These are phyloP conservation scores for Datura wrightii DNA, from an alignment of 257 asterid genomes.

Conservation along the genomic window DNA sequence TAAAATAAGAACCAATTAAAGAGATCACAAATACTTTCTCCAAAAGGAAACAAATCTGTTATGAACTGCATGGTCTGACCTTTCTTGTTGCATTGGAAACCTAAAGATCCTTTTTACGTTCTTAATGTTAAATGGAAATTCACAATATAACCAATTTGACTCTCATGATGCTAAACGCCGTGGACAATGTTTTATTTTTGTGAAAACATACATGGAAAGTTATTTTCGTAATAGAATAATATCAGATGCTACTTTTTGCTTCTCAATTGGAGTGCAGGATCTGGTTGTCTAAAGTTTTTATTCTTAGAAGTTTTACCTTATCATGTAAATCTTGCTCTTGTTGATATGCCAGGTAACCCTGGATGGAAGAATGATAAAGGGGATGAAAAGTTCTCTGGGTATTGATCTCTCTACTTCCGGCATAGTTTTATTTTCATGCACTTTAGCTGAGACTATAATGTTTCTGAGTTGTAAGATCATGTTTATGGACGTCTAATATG, in stretches of 20 bases:
- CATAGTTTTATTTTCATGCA: neutral
- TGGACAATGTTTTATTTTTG: neutral
- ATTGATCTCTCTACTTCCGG: constrained; percentile 1
- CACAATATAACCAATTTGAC: neutral
- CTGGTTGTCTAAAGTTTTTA: neutral
- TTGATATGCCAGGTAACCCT: constrained; percentile 49
- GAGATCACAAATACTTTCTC: neutral
- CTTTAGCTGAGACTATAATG: neutral
- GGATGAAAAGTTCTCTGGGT: constrained; percentile 39
- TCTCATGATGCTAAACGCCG: neutral
- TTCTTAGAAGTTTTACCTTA: neutral
- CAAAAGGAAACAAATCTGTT: neutral
- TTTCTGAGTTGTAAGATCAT: constrained; percentile 1
- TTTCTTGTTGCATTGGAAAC: neutral
- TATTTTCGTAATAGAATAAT: neutral
- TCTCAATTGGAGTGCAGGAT: neutral
- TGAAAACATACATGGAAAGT: neutral
- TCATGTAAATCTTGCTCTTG: neutral
- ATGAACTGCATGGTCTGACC: neutral
- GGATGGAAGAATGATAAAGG: constrained; percentile 45
- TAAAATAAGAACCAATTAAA: neutral
- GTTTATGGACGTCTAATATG: constrained; percentile 8
- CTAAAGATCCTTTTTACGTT: neutral
- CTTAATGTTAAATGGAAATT: neutral
- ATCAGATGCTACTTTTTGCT: neutral